Conservation (phyloP, 352 stramenopile species). For the Globisporangium spiculum region DNA sequence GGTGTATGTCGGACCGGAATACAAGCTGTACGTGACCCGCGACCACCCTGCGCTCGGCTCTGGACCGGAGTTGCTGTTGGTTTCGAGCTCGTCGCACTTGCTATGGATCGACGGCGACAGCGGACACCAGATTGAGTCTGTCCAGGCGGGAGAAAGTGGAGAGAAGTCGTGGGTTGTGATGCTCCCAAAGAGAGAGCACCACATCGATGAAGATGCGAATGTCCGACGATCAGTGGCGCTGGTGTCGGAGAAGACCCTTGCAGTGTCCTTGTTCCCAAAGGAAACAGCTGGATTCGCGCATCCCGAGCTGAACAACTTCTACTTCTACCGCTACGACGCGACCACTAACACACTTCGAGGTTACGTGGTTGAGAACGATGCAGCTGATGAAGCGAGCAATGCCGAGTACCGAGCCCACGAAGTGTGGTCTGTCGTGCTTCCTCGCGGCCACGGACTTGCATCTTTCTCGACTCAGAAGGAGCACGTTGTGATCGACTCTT, state of each 20-base stretch:
- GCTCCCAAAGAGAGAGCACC: slow-evolving; percentile 73
- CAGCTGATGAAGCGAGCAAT: slow-evolving; percentile 7
- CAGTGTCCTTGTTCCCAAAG: slow-evolving; percentile 57
- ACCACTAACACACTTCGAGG: slow-evolving; percentile 44
- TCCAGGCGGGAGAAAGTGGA: slow-evolving; percentile 18
- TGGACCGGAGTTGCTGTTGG: slow-evolving; percentile 67
- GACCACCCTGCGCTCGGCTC: slow-evolving; percentile 72
- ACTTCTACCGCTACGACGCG: slow-evolving; percentile 76
- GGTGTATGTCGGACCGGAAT: slow-evolving; percentile 60
- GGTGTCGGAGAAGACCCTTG: slow-evolving; percentile 42
- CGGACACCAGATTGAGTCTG: slow-evolving; percentile 42
- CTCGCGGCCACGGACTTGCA: slow-evolving; percentile 50
- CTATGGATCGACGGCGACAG: slow-evolving; percentile 74
- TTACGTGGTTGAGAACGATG: slow-evolving; percentile 47
- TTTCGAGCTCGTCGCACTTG: slow-evolving; percentile 57
- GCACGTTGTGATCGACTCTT: slow-evolving; percentile 63
- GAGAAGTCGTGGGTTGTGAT: slow-evolving; percentile 57
- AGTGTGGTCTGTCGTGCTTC: slow-evolving; percentile 72
- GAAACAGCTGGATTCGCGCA: slow-evolving; percentile 37
- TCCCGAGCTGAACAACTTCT: slow-evolving; percentile 68
- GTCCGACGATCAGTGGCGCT: slow-evolving; percentile 60
- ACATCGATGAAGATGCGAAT: slow-evolving; percentile 55
- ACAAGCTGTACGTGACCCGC: slow-evolving; percentile 73
- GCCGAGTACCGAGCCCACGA: slow-evolving; percentile 40
- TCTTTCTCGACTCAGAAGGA: slow-evolving; percentile 62